Conservation (phyloP, 1,284 basidiomycete species). For the Psilocybe mexicana region DNA sequence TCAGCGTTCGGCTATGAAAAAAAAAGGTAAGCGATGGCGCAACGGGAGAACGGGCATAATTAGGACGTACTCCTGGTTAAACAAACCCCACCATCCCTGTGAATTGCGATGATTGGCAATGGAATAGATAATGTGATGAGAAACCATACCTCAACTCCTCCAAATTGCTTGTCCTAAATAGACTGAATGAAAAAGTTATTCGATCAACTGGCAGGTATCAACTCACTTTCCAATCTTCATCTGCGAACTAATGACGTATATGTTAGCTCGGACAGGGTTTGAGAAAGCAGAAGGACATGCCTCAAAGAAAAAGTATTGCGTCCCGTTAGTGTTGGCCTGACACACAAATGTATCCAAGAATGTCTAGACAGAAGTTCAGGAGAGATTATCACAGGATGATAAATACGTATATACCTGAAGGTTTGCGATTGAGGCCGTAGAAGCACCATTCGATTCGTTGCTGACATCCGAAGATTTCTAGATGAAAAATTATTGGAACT, state of each 20-base stretch:
- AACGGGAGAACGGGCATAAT: constrained; percentile 19
- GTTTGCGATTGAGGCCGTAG: constrained; percentile 66
- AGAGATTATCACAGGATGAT: neutral
- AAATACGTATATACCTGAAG: constrained; percentile 50
- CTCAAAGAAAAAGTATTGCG: constrained; percentile 85
- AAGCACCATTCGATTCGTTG: constrained; percentile 64
- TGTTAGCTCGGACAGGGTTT: neutral
- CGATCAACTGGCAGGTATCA: neutral
- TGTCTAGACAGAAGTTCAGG: constrained; percentile 33
- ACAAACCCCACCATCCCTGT: constrained; percentile 57
- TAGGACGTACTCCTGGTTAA: constrained; percentile 42
- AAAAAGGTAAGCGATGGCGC: neutral
- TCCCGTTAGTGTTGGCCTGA: constrained; percentile 80
- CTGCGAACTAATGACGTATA: constrained; percentile 59
- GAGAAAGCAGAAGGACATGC: constrained; percentile 30
- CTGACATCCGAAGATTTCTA: constrained; percentile 61
- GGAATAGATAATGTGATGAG: too few species aligned
- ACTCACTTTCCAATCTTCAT: constrained; percentile 83
- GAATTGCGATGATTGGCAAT: neutral
- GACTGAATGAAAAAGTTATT: neutral
- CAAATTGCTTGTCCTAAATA: constrained; percentile 54
- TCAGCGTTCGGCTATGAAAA: constrained; percentile 51
- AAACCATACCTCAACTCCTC: constrained; percentile 74
- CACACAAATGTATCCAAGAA: constrained; percentile 90
- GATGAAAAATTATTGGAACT: neutral